Evolutionary conservation across 2,329 filamentous ascomycete species (phyloP).

Genomic region (Xylariaceae sp.): DNA sequence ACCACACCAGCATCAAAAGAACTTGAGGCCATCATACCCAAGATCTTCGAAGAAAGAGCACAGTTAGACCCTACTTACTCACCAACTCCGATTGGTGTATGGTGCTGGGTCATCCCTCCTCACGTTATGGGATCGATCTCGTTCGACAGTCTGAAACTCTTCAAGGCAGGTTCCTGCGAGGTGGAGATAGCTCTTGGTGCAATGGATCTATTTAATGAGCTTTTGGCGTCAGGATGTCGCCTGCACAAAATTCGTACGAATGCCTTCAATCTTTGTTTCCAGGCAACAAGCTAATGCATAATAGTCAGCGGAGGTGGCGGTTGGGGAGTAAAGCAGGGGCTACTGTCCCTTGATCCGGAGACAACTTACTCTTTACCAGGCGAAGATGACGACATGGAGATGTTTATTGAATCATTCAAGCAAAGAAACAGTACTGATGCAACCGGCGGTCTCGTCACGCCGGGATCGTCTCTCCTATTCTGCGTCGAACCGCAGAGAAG

Average conservation of each 20-base stretch:
- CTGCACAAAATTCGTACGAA: slow-evolving; percentile 44
- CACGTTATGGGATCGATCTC: slow-evolving; percentile 23
- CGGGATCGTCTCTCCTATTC: slow-evolving; percentile 63
- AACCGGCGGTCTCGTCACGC: slow-evolving; percentile 52
- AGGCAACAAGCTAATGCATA: slow-evolving; percentile 21
- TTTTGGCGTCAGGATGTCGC: slow-evolving; percentile 41
- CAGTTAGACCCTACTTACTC: slow-evolving; percentile 24
- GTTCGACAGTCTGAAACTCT: slow-evolving; percentile 23
- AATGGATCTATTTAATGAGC: slow-evolving; percentile 29
- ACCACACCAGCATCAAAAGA: slow-evolving; percentile 62
- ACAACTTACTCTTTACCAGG: slow-evolving; percentile 45
- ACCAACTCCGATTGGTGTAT: slow-evolving; percentile 54
- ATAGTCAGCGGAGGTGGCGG: slow-evolving; percentile 75
- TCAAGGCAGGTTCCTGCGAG: slow-evolving; percentile 26
- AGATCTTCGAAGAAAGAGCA: slow-evolving; percentile 45
- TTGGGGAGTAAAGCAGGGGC: slow-evolving; percentile 74
- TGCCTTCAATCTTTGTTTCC: slow-evolving; percentile 8
- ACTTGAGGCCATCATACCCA: slow-evolving; percentile 59
- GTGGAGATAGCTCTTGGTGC: slow-evolving; percentile 25
- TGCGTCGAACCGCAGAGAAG: slow-evolving; percentile 42
- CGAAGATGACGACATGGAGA: slow-evolving; percentile 48
- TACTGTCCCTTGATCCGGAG: slow-evolving; percentile 73
- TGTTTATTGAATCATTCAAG: slow-evolving; percentile 47
- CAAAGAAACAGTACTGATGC: slow-evolving; percentile 32
- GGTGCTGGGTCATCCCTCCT: slow-evolving; percentile 63